Conservation (phyloP, 176 grass and related monocot genomes). For the Hordeum vulgare region DNA sequence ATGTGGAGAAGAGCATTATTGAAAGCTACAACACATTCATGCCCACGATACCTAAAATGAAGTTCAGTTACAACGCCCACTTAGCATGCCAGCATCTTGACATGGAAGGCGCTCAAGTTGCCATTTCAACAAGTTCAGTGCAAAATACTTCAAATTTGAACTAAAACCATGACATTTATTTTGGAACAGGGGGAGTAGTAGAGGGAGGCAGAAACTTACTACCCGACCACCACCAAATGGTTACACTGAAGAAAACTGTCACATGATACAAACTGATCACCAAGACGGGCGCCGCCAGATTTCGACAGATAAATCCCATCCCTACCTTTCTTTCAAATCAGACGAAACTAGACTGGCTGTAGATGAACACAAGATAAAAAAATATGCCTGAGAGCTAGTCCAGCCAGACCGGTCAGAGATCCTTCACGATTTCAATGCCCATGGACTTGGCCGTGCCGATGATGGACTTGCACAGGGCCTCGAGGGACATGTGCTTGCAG, state of each 20-base stretch:
- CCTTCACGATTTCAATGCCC: neutral
- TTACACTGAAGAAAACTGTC: neutral
- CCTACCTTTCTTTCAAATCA: neutral
- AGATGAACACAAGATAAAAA: neutral
- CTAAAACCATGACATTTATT: too few relatives aligned
- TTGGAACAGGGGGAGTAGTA: too few relatives aligned
- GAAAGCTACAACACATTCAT: neutral
- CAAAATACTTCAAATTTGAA: too few relatives aligned
- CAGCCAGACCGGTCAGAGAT: neutral
- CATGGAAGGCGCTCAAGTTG: neutral
- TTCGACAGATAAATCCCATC: neutral
- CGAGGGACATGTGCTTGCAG: neutral
- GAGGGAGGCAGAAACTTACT: too few relatives aligned
- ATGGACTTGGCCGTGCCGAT: neutral
- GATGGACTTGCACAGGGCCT: neutral
- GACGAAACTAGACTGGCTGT: neutral
- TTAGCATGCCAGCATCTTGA: neutral
- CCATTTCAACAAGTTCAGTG: neutral
- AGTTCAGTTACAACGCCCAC: neutral
- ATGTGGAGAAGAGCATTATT: neutral
- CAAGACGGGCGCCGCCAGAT: neutral
- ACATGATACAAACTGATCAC: neutral
- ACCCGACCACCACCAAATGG: neutral
- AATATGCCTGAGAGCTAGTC: neutral
- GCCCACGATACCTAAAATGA: neutral